phyloP scores from a whole-genome alignment of 2,329 filamentous ascomycete species.

The Nemania diffusa region DNA sequence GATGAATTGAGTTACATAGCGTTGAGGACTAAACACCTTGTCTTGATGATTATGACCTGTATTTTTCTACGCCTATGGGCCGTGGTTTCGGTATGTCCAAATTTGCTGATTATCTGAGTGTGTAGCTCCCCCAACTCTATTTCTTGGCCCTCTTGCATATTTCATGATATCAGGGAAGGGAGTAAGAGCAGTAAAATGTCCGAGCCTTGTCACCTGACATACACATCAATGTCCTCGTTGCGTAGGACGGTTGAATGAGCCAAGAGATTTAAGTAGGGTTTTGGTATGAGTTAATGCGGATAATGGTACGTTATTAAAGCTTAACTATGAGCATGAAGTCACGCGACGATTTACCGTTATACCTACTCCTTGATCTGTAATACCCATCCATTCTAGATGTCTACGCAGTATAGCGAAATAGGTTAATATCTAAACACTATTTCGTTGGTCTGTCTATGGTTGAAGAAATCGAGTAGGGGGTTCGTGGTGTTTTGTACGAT shows the following conservation, averaged over 20 bases:
- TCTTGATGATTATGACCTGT: background rate
- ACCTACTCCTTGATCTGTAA: background rate
- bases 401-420: background rate
- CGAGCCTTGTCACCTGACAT: no score
- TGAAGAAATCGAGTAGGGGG: background rate
- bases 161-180: no score
- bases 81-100: no score
- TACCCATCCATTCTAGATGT: background rate
- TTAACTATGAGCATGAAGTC: background rate
- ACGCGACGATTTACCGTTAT: no score
- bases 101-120: no score
- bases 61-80: background rate
- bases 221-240: no score
- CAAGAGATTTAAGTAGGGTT: no score
- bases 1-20: conserved; percentile 12
- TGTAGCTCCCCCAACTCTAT: no score
- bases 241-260: no score
- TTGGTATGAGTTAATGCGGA: background rate
- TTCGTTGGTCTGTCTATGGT: conserved; percentile 1
- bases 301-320: background rate
- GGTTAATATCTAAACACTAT: background rate
- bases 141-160: no score
- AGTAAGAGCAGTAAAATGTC: no score
- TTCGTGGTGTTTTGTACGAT: conserved; percentile 9
- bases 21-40: background rate